Evolutionary conservation across 2,329 filamentous ascomycete species (phyloP), one percentile per base, ranked within the genome.

Genomic region (Aspergillus sp.): DNA sequence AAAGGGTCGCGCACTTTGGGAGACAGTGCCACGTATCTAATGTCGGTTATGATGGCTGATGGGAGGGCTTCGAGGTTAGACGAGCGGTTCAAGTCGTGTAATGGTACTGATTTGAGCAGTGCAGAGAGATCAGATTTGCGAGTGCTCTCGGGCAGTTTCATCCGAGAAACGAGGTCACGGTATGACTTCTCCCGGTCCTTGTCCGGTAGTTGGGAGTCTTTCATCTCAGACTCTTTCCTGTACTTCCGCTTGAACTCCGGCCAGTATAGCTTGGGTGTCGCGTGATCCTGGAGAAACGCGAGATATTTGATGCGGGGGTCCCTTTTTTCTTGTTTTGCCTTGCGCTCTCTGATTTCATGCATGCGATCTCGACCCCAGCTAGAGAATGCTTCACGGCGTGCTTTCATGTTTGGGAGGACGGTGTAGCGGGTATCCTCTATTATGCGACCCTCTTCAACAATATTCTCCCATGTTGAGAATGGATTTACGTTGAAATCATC

Each of bases 211-310:
- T 76, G 69, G 6, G 67, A 66, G 53, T 77, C 75, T 56, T 73
- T 79, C 89, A 99, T 92, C 52, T 87, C 84, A 0, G 84, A 75
- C 62, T 96, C 92, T 63, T 89, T 93, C 64, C 89, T 89, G 75
- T 86, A 95, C 71, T 97, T 99, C 35, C 95, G 83, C 67, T 90
- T 91, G 76, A 99, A 99, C 72, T 99, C 95, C 0, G 91, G 89
- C 95, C 95, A 99, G 80, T 96, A 99, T 1, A 99, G 82, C 76
- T 96, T 98, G 0, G 91, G 89, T 0, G 88, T 95, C 0, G 93
- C 93, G 64, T 91, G 85, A 49, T 88, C 85, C 62, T 93, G 86
- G 31, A 99, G 79, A 62, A 99, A 89, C 0, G 84, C 83, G 59
- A 98, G 78, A 72, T 96, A 99, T 1, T 88, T 86, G 63, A 96